Percentiles rank a stretch among this genome's conserved stretches.
phyloP scores from a whole-genome alignment of 352 stramenopile genomes.

The Phytopythium aichiense region DNA sequence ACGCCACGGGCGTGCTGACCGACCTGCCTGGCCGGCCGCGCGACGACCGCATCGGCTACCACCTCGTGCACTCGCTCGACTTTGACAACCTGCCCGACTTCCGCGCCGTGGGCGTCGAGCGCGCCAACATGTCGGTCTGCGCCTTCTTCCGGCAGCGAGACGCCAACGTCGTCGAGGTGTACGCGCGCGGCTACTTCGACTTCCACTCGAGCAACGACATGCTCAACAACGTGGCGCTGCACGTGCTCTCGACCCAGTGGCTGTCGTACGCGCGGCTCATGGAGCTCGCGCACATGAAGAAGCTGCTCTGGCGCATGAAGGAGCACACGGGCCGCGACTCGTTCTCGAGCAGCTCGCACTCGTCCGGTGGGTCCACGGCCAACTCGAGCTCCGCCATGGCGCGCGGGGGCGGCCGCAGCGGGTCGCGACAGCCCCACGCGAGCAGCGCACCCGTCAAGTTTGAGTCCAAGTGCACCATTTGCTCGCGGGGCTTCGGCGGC shows the following conservation, averaged over 20 bases:
- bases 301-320: slow-evolving; percentile 39
- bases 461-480: slow-evolving; percentile 23
- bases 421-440: not conserved
- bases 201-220: slow-evolving; percentile 35
- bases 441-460: slow-evolving; percentile 3
- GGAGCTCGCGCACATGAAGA: slow-evolving; percentile 43
- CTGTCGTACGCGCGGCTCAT: slow-evolving; percentile 29
- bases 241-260: slow-evolving; percentile 40
- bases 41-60: slow-evolving; percentile 52
- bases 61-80: slow-evolving; percentile 52
- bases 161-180: slow-evolving; percentile 31
- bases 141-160: slow-evolving; percentile 35
- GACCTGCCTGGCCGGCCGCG: slow-evolving; percentile 18
- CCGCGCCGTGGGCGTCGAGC: slow-evolving; percentile 25
- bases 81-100: slow-evolving; percentile 40
- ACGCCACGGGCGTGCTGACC: slow-evolving; percentile 36
- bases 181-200: slow-evolving; percentile 42
- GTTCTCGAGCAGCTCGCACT: slow-evolving; percentile 33
- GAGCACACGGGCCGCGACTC: slow-evolving; percentile 31
- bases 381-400: slow-evolving; percentile 21
- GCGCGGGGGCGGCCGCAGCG: slow-evolving; percentile 5
- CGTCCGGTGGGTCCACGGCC: slow-evolving; percentile 11
- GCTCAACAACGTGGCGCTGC: slow-evolving; percentile 42
- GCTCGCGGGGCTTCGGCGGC: slow-evolving; percentile 22
- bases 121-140: slow-evolving; percentile 47